phyloP scores from a whole-genome alignment of 2,329 filamentous ascomycete genomes.

The Alternaria novae-zelandiae region DNA sequence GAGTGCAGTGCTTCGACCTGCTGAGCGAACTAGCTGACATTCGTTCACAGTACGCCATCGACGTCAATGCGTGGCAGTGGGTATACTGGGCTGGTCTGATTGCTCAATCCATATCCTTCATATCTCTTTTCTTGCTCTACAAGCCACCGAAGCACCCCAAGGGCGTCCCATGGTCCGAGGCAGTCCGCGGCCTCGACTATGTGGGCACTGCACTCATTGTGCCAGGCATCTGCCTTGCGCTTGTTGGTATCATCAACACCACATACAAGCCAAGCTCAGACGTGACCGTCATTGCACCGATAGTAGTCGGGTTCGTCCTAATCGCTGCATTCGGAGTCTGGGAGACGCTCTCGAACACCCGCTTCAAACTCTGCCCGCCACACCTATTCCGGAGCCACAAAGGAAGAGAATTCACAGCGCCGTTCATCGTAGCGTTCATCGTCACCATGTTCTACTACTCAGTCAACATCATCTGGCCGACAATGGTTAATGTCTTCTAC shows the following conservation, averaged over 20 bases:
- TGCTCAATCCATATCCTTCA: slow-evolving; percentile 30
- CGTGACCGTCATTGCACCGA: slow-evolving; percentile 38
- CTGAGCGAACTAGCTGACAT: neutral
- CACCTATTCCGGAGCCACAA: slow-evolving; percentile 55
- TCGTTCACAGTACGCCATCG: slow-evolving; percentile 27
- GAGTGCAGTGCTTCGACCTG: neutral
- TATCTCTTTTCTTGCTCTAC: slow-evolving; percentile 27
- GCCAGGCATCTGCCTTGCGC: slow-evolving; percentile 30
- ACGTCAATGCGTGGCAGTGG: slow-evolving; percentile 27
- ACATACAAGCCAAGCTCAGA: slow-evolving; percentile 32
- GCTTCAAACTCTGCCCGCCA: slow-evolving; percentile 47
- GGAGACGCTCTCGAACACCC: slow-evolving; percentile 37
- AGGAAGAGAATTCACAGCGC: slow-evolving; percentile 58
- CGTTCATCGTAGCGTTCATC: slow-evolving; percentile 54
- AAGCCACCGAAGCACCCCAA: slow-evolving; percentile 37
- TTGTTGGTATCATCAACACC: slow-evolving; percentile 46
- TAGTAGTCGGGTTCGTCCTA: slow-evolving; percentile 43
- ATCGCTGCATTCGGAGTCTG: slow-evolving; percentile 44
- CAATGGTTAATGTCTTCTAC: slow-evolving; percentile 58
- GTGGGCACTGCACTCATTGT: slow-evolving; percentile 37
- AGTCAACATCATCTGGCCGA: slow-evolving; percentile 55
- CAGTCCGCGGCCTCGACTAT: slow-evolving; percentile 41
- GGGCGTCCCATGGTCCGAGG: slow-evolving; percentile 32
- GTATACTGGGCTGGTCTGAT: slow-evolving; percentile 34
- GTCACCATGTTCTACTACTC: slow-evolving; percentile 63